Evolutionary conservation across 306 rosid genomes (phyloP), one percentile per base, ranked within the genome.

Genomic region (Abrus pulchellus): DNA sequence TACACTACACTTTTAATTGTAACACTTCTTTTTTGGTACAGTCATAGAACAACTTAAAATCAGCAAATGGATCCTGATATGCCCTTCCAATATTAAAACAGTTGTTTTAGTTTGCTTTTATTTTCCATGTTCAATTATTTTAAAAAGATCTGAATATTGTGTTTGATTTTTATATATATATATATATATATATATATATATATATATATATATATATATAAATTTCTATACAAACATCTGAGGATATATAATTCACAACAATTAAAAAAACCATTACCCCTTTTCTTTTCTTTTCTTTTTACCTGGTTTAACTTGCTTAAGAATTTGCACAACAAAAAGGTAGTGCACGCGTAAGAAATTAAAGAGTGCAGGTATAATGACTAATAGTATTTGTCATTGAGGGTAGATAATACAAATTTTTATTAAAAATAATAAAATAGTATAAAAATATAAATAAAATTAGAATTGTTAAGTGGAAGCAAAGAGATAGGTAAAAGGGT

Each of bases 231-330:
- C 20, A 20, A 20, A 20, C 20, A 20, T 20, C 20, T 20, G 20
- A 20, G 20, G 20, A 20, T 20, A 20, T 20, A 20, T 20, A 20
- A 20, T 20, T 20, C 20, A 20, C 20, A 20, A 20, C 0, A 20
- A 20, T 20, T 20, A 20, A 20, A 20, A 20, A 20, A 20, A 20
- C 20, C 20, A 20, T 20, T 20, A 20, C 20, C 20, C 20, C 20
- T 20, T 61, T 34, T 11, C 6, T 65, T 65, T 65, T 13, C 55
- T 67, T 66, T 28, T 10, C 10, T 78, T 80, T 33, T 69, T 77
- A 78, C 59, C 49, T 11, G 6, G 53, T 9, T 56, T 4, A 54
- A 62, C 14, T 68, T n/a, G 13, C 14, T 1, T 9, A 9, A 47
- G 57, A 33, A 74, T 56, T 9, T 54, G 40, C 33, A 43, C 12